Base-by-base conservation (phyloP, 2,329 filamentous ascomycete species). In the Aspergillus viridinutans region DNA sequence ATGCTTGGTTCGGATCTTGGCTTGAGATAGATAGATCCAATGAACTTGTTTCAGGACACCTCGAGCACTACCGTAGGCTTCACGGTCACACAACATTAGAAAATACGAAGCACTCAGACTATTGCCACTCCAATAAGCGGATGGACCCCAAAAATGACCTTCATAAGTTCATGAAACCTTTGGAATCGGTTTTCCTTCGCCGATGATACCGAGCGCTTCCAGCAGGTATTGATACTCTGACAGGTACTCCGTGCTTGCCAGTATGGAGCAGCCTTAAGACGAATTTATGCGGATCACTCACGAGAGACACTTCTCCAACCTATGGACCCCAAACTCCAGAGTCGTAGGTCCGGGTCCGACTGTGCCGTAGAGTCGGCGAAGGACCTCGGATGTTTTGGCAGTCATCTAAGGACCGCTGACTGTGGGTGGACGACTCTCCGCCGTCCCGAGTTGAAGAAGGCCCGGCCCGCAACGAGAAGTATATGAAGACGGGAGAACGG, bases 381-480 rank as follows among this genome's bases (percentile, higher is more conserved):
- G 2, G 14, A 5, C 10, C 29, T 14, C 14, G 29, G 28, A 14
- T 32, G 32, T 38, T 38, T 38, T 43, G 40, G 14, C 23, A 8
- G 6, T 25, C 10, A 47, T 26, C 43, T 8, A 47, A 25, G 21
- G 12, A 25, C 5, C 21, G 14, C 23, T 26, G 14, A n/a, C 12
- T 10, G 14, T 25, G 23, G 43, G 21, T 57, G 35, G 29, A 38
- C 38, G 9, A 14, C 52, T 54, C 47, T 25, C 42, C 29, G 38
- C 43, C 35, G 38, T 32, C 48, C 50, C 49, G 43, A 57, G 42
- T 49, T 53, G 50, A 55, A 56, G 40, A 61, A 58, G 61, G 57
- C 49, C 60, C 60, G 60, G 60, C 56, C 60, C 60, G 60, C 52
- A 50, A 54, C 45, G 42, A 51, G 50, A 54, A 54, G 43, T 47